These are phyloP conservation scores for Cinnamomum micranthum DNA, from an alignment of 164 flowering plant genomes.

Conservation along the genomic window DNA sequence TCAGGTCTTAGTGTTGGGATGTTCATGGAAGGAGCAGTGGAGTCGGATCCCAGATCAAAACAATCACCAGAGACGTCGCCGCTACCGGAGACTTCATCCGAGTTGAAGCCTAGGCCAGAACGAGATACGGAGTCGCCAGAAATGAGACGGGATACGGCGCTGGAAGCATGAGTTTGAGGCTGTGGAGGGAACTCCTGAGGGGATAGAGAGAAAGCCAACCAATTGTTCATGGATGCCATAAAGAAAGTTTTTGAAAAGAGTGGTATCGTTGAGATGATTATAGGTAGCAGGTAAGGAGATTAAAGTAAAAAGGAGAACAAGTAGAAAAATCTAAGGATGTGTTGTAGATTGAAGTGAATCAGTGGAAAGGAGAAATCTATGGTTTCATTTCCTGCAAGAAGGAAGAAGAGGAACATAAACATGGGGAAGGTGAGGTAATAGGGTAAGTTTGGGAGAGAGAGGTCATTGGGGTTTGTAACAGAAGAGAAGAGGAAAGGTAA, in stretches of 20 bases:
- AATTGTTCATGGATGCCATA: slow-evolving; percentile 79
- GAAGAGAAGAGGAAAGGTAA: slow-evolving; percentile 38
- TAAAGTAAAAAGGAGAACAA: neutral
- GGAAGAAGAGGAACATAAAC: slow-evolving; percentile 6
- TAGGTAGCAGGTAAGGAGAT: neutral
- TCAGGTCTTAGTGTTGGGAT: slow-evolving; percentile 26
- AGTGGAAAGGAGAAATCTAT: neutral
- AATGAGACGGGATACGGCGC: slow-evolving; percentile 15
- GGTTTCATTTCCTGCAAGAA: slow-evolving; percentile 20
- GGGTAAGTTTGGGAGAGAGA: slow-evolving; percentile 10
- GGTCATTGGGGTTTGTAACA: slow-evolving; percentile 25
- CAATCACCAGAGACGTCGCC: slow-evolving; percentile 41
- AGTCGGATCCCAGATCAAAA: slow-evolving; percentile 51
- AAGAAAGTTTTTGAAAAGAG: neutral
- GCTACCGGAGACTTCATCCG: slow-evolving; percentile 46
- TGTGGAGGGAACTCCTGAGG: slow-evolving; percentile 49
- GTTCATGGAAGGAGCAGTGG: slow-evolving; percentile 22
- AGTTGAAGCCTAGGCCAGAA: slow-evolving; percentile 32
- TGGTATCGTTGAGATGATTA: neutral
- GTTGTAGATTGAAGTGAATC: neutral
- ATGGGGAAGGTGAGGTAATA: slow-evolving; percentile 6
- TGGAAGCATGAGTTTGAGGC: slow-evolving; percentile 25
- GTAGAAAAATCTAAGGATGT: neutral
- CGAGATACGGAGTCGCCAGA: neutral
- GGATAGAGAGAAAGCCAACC: slow-evolving; percentile 88